Evolutionary conservation across 179 eudicot genomes (phyloP).

Genomic region (Dionaea muscipula): DNA sequence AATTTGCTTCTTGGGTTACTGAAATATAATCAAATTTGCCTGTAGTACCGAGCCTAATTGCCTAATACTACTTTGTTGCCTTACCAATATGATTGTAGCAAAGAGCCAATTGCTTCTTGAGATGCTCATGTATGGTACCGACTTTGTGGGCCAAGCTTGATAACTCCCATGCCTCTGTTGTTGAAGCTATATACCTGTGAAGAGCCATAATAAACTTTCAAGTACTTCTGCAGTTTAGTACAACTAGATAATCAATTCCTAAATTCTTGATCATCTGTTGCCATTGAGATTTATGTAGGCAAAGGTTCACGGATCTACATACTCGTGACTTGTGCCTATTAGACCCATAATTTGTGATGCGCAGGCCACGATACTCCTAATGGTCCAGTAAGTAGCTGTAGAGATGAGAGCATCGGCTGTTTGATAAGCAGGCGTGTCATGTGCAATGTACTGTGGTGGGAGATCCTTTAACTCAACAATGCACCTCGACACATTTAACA

Average conservation of each 20-base stretch:
- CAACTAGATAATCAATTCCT: too few species aligned
- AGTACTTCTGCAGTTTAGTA: too few species aligned
- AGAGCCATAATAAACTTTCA: too few species aligned
- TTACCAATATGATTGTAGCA: slow-evolving; percentile 49
- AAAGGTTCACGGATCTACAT: slow-evolving; percentile 10
- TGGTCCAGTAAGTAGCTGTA: slow-evolving; percentile 56
- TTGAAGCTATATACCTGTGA: slow-evolving; percentile 41
- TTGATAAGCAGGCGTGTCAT: slow-evolving; percentile 28
- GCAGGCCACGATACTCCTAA: slow-evolving; percentile 49
- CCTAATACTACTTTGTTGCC: slow-evolving; percentile 12
- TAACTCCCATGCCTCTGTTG: slow-evolving; percentile 79
- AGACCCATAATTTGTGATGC: slow-evolving; percentile 44
- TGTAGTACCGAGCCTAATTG: too few species aligned
- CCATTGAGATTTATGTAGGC: not conserved
- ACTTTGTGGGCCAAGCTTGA: slow-evolving; percentile 54
- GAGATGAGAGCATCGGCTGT: slow-evolving; percentile 40
- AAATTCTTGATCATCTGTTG: too few species aligned
- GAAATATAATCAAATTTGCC: too few species aligned
- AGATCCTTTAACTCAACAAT: slow-evolving; percentile 57
- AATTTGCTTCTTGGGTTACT: too few species aligned
- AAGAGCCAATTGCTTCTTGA: slow-evolving; percentile 28
- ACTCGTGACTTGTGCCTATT: slow-evolving; percentile 49
- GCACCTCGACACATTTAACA: slow-evolving; percentile 44
- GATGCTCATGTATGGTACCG: slow-evolving; percentile 38
- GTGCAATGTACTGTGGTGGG: slow-evolving; percentile 34